phyloP scores from a whole-genome alignment of 2,329 filamentous ascomycete genomes.

The Aotearoamyces nothofagi region DNA sequence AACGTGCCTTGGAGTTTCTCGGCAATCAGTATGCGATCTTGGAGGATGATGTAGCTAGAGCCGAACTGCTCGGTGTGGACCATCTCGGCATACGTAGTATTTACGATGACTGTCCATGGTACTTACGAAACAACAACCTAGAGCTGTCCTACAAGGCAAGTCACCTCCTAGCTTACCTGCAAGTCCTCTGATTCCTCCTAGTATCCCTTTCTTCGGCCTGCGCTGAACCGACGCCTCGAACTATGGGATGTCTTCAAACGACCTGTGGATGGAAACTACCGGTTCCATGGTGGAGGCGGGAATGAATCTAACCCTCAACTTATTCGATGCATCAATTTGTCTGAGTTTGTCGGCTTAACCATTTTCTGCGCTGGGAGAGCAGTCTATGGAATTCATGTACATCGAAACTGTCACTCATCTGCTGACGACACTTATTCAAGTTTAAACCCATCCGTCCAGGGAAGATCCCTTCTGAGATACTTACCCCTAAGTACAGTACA shows the following conservation, averaged over 20 bases:
- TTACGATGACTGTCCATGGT: neutral
- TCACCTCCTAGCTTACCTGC: neutral
- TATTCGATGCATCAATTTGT: slow-evolving; percentile 1
- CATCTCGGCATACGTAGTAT: neutral
- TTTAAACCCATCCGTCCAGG: too few species aligned
- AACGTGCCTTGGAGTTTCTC: slow-evolving; percentile 1
- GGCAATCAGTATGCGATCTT: neutral
- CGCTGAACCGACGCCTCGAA: neutral
- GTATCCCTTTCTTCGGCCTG: slow-evolving; percentile 1
- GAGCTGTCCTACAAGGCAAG: neutral
- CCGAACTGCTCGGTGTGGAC: neutral
- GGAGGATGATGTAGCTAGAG: neutral
- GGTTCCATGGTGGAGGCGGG: neutral
- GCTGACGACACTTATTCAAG: too few species aligned
- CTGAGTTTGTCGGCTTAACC: neutral
- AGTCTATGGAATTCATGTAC: too few species aligned
- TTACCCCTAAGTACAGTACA: too few species aligned
- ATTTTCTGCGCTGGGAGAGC: too few species aligned
- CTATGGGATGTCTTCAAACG: neutral
- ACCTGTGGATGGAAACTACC: neutral
- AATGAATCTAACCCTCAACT: neutral
- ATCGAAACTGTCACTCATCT: too few species aligned
- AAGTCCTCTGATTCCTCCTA: neutral
- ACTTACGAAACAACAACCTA: neutral
- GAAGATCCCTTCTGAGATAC: too few species aligned